Evolutionary conservation across 208 protist genomes (phyloP), one percentile per base, ranked within the genome.

Genomic region (Histomonas meleagridis): DNA sequence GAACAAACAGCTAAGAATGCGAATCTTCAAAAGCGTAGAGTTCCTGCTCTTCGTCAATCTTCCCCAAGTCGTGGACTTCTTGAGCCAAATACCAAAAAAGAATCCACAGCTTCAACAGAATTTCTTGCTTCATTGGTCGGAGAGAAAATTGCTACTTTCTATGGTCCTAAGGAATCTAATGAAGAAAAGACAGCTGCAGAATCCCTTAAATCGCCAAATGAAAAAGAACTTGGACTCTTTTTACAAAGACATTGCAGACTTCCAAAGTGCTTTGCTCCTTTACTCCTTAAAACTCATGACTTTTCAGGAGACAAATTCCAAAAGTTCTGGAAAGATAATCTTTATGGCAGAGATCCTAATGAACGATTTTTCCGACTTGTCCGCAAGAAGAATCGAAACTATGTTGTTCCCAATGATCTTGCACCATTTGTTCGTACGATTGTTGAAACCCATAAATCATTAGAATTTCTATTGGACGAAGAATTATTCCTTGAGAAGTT

Each of bases 311-410:
- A n/a, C n/a, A 86, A 86, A 38, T 86, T 86, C 76, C 2, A n/a
- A 5, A 43, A n/a, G 51, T 86, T 86, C 28, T 86, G 46, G 14
- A 48, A 86, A 38, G 38, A 86, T 10, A 26, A 55, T 16, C 51
- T 86, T 38, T 5, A 26, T 26, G 76, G 76, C 0, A 0, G 35
- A 10, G 76, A 86, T 86, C 76, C 76, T 18, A 48, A 86, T 86
- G 46, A 51, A 16, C 23, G 76, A 86, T 86, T 86, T n/a, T 86
- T 86, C 76, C 51, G 46, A 86, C 55, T 86, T n/a, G 18, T 43
- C 32, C 46, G 26, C 16, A 46, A 46, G 0, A 12, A 43, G 18
- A 16, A 86, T 16, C 23, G 38, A 28, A 86, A 86, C 38, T 43
- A 14, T 18, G 38, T 51, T 55, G 26, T 51, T 55, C 76, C 76